Evolutionary conservation across 2,329 filamentous ascomycete species (phyloP), one percentile per base, ranked within the genome.

Genomic region (Colletotrichum euphorbiae): DNA sequence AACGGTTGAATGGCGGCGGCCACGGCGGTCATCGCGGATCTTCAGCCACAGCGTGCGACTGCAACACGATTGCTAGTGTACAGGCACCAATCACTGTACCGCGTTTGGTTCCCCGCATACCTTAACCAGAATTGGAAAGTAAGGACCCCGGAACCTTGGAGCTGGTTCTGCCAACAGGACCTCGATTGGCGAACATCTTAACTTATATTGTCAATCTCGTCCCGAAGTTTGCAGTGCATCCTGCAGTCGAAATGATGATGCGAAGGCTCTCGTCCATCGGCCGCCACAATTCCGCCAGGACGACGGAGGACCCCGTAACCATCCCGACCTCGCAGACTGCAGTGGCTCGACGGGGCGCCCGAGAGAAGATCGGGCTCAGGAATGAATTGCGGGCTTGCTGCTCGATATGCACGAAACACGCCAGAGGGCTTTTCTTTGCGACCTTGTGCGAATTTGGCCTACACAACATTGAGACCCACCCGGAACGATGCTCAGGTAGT

Each of bases 141-240:
- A 58, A 65, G 33, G 65, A 60, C 54, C 40, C 61, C 65, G 40
- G 31, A 55, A 59, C 65, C 65, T 59, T 50, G 65, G 54, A 36
- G 17, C 54, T 54, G 65, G 61, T 59, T 65, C 61, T 59, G n/a
- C 38, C 6, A 56, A 21, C n/a, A 48, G 24, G 21, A 13, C 12
- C 40, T 65, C 54, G 17, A 59, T 55, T 46, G 54, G 40, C 33
- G 54, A 68, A 40, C 31, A 24, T n/a, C 7, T 24, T 36, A 38
- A 15, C 8, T 24, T 19, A 11, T 31, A 40, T 13, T 19, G 12
- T 21, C 28, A 57, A 21, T 31, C n/a, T 21, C 13, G 3, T 38
- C 7, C 4, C 21, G 45, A 21, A 17, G n/a, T 21, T 42, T 48
- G 19, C 15, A 31, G 21, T 9, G 52, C 43, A 55, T 24, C 28